Base-by-base conservation (phyloP, 2,329 filamentous ascomycete species). In the Emergomyces africanus region DNA sequence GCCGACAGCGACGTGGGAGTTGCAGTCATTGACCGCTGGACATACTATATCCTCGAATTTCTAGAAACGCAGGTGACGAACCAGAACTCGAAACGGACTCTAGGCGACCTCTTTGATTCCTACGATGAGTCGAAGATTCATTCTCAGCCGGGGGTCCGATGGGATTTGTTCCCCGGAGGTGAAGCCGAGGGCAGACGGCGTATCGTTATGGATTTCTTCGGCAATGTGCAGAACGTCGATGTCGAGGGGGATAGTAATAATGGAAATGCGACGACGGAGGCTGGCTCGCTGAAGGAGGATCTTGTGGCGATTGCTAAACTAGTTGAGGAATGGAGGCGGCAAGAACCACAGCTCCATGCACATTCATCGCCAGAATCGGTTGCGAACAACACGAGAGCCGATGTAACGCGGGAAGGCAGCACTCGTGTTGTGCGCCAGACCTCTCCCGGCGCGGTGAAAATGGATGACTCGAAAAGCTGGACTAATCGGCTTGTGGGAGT, bases 1-100 rank as follows among this genome's bases (percentile, higher is more conserved):
- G 94, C 94, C 59, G 94, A 99, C 75, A 95, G 92, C 73, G 94
- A 99, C 69, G 91, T 99, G 39, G 94, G 94, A 41, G 94, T 99
- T 28, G 94, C 94, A 37, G 94, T 99, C 64, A 99, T 99, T 71
- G 94, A 99, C 73, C 87, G 94, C 62, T 99, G 95, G 79, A 99
- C 94, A 6, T 99, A 97, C 75, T 97, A 96, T 77, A 96, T 96
- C 68, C 83, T 99, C 57, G 94, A 99, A 68, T 99, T 96, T 71
- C 82, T 99, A 37, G 94, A 99, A 73, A 88, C 84, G 2, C 86
- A 95, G 68, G 89, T 97, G 61, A 86, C 86, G 61, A 91, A 92
- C 64, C 84, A 91, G 48, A 87, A 84, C 69, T 90, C 86, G 65
- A 94, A 96, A 71, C 86, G 91, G 74, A 96, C 90, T 0, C 78